phyloP scores from a whole-genome alignment of 768 basidiomycete genomes.

The Termitomyces sp. region DNA sequence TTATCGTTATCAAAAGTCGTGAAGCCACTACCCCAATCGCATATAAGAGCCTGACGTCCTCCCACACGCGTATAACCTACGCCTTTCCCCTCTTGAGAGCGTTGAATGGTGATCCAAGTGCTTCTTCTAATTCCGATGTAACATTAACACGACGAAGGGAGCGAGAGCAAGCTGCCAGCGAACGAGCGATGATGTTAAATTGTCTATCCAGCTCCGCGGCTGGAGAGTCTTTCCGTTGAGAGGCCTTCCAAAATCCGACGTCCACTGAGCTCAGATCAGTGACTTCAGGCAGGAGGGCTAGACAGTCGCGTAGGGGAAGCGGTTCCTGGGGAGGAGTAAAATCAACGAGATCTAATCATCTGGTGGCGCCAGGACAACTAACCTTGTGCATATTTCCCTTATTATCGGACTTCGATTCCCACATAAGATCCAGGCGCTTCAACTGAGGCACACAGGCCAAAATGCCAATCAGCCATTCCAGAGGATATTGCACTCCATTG shows the following conservation, averaged over 20 bases:
- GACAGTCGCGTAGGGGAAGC: not conserved
- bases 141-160: not conserved
- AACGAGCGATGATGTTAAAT: not conserved
- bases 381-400: too few relatives aligned
- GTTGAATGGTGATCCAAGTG: not conserved
- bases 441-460: not conserved
- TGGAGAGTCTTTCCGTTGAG: not conserved
- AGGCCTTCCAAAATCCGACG: not conserved
- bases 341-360: not conserved
- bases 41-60: not conserved
- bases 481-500: not conserved
- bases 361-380: not conserved
- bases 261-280: not conserved
- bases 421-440: not conserved
- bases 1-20: not conserved
- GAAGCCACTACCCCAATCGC: not conserved
- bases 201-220: not conserved
- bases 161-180: not conserved
- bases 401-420: not conserved
- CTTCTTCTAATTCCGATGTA: not conserved
- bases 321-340: not conserved
- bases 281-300: not conserved
- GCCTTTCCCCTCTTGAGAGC: not conserved
- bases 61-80: not conserved
- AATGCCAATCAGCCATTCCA: not conserved